Evolutionary conservation across 164 flowering plant species (phyloP), one percentile per base, ranked within the genome.

Genomic region (Vitis rotundifolia): DNA sequence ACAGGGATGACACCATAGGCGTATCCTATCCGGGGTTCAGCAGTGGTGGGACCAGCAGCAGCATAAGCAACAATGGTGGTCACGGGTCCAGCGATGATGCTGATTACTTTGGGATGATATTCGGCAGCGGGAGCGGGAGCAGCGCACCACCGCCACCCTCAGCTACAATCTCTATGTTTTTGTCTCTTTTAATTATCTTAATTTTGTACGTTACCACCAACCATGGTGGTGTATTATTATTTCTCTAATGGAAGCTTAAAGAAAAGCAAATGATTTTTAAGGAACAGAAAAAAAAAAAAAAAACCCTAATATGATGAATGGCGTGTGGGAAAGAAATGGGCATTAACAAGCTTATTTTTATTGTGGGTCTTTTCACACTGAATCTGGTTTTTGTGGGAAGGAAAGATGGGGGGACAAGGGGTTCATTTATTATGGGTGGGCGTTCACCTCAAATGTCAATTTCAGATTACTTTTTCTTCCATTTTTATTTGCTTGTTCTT

Each of bases 21-120:
- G 56, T 50, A 6, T 69, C 81, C 8, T 67, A 65, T 59, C 78
- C 87, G 5, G 86, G 84, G 26, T 54, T 16, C 70, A 66, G 52
- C 55, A 77, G 74, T 3, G 75, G 79, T 52, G 81, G 85, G 70
- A 50, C 81, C 50, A 71, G 73, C 68, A 26, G 54, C n/a, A 69
- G 70, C 61, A 59, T 68, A 60, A 61, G 66, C 57, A 58, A n/a
- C 73, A 56, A 67, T 56, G 76, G 72, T 15, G 49, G 63, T 14
- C n/a, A 29, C 0, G 70, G 79, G 62, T 66, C 77, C 64, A 65
- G 77, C 44, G 72, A 47, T 9, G 75, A 61, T n/a, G 73, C 57
- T 5, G 83, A 71, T 71, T 75, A 69, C 68, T 82, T 84, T 47
- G 86, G 83, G 16, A 88, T 84, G 89, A 71, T 83, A 54, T 86